Evolutionary conservation across 169 alveolate species (phyloP).

Genomic region (Plasmodium gaboni): DNA sequence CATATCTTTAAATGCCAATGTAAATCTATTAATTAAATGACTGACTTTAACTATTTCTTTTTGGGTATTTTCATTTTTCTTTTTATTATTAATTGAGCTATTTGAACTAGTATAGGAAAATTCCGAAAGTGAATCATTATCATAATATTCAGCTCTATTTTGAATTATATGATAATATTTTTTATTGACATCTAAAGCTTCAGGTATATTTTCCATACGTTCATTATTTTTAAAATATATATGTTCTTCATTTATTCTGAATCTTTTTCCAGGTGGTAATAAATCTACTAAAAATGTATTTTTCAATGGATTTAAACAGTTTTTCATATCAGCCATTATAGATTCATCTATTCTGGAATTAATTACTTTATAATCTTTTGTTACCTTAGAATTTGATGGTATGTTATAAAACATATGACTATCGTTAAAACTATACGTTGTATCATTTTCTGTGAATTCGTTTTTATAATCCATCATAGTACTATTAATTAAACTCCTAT

Average conservation of each 20-base stretch:
- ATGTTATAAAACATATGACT: not conserved
- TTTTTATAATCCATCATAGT: not conserved
- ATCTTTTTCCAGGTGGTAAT: constrained; percentile 73
- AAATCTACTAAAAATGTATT: constrained; percentile 72
- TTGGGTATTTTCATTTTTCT: constrained; percentile 62
- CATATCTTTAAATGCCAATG: constrained; percentile 84
- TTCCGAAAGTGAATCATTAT: constrained; percentile 51
- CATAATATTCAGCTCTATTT: constrained; percentile 56
- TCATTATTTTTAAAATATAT: constrained; percentile 72
- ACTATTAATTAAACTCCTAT: constrained; percentile 5
- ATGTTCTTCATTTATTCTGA: constrained; percentile 74
- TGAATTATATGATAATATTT: constrained; percentile 73
- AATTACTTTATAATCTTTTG: constrained; percentile 15
- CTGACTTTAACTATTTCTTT: constrained; percentile 69
- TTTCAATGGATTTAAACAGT: constrained; percentile 65
- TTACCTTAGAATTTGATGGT: not conserved
- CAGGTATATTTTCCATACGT: constrained; percentile 76
- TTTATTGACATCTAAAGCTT: constrained; percentile 67
- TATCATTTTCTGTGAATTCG: not conserved
- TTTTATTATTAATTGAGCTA: constrained; percentile 55
- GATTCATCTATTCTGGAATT: constrained; percentile 49
- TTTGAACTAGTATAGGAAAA: constrained; percentile 73
- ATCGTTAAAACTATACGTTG: constrained; percentile 3
- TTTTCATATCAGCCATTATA: constrained; percentile 63
- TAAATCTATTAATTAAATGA: constrained; percentile 79